A percentile compares a stretch with the other conserved stretches of the same genome.
Evolutionary conservation across 805 yeast species (phyloP).

Genomic region (Tetrapisispora iriomotensis): DNA sequence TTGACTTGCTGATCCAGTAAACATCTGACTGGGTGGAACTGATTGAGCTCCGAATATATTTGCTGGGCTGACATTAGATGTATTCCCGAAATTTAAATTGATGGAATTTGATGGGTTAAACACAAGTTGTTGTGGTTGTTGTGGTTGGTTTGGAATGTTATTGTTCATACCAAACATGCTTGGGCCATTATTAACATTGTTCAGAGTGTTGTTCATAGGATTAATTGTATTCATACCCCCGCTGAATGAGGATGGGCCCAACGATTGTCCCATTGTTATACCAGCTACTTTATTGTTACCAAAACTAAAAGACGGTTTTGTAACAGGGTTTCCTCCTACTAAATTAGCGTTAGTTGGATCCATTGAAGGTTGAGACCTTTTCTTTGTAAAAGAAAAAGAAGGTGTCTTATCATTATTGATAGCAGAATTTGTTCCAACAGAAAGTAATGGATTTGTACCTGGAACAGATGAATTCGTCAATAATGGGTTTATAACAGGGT

Average conservation of each 20-base stretch:
- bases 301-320: not conserved
- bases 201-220: not conserved
- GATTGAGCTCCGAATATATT: conserved; percentile 13
- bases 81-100: conserved; percentile 21
- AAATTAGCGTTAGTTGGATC: too few species aligned
- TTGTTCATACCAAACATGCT: not conserved
- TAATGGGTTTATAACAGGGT: not conserved
- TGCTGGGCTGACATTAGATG: conserved; percentile 13
- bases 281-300: conserved; percentile 1
- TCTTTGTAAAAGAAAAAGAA: not conserved
- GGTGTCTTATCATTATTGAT: not conserved
- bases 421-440: not conserved
- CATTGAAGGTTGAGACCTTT: not conserved
- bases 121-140: conserved; percentile 3
- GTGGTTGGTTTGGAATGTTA: not conserved
- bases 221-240: not conserved
- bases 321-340: too few species aligned
- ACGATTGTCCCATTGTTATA: too few species aligned
- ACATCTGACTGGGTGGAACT: too few species aligned
- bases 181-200: not conserved
- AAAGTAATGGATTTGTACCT: not conserved
- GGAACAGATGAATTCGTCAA: not conserved
- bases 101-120: conserved; percentile 19
- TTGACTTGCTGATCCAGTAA: too few species aligned
- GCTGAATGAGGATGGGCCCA: conserved; percentile 2